phyloP scores from a whole-genome alignment of 78 protist species.

The Dictyostelium intermedium region DNA sequence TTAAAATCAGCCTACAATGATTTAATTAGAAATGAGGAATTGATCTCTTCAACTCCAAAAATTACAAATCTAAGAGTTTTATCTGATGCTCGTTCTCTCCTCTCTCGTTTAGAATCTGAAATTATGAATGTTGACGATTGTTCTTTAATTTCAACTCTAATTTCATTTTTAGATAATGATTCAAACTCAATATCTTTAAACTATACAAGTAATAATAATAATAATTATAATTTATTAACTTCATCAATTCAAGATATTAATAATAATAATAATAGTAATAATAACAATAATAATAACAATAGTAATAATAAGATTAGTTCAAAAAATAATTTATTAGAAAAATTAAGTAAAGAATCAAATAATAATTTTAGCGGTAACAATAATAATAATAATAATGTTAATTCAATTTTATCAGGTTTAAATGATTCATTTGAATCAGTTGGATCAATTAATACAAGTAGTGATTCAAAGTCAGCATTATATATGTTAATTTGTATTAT shows the following conservation, averaged over 20 bases:
- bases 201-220: neutral
- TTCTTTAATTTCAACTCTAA: conserved; percentile 23
- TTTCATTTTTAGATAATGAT: conserved; percentile 36
- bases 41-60: conserved; percentile 32
- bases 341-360: neutral
- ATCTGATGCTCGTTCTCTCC: conserved; percentile 17
- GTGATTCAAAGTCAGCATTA: conserved; percentile 64
- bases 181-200: neutral
- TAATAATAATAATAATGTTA: neutral
- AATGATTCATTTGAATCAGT: conserved; percentile 60
- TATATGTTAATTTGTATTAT: conserved; percentile 68
- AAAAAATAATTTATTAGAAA: neutral
- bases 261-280: neutral
- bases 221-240: neutral
- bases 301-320: neutral
- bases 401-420: neutral
- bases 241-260: neutral
- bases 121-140: neutral
- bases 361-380: neutral
- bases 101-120: conserved; percentile 23
- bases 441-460: neutral
- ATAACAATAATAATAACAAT: neutral
- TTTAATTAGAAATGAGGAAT: conserved; percentile 52
- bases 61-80: conserved; percentile 35
- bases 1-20: conserved; percentile 61